A percentile compares a stretch with the other conserved stretches of the same genome.
phyloP scores from a whole-genome alignment of 169 alveolate species.

The Eimeria acervulina region DNA sequence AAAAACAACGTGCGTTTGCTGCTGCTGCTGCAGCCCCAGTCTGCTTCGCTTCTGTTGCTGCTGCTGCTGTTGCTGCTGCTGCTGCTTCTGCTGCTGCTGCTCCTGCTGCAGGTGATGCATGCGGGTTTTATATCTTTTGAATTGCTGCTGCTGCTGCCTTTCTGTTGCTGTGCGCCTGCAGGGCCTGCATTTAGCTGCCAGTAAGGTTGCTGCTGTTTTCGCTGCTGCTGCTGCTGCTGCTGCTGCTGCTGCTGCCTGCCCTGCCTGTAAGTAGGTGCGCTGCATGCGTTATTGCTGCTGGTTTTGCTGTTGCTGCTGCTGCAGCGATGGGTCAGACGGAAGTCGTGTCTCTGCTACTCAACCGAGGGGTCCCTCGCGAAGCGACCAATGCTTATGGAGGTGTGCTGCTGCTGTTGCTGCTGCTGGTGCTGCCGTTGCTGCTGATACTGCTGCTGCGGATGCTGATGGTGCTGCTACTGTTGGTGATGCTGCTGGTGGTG shows the following conservation, averaged over 20 bases:
- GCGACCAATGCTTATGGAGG: conserved; percentile 50
- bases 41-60: background rate
- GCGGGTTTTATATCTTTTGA: background rate
- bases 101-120: background rate
- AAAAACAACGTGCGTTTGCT: background rate
- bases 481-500: background rate
- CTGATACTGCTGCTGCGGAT: background rate
- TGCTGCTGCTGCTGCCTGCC: no score
- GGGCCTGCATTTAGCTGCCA: background rate
- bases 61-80: conserved; percentile 8
- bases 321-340: conserved; percentile 65
- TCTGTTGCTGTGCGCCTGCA: background rate
- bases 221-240: no score
- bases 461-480: background rate
- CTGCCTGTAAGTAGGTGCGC: no score
- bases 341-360: conserved; percentile 24
- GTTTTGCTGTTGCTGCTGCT: background rate
- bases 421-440: no score
- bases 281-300: no score
- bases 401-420: background rate
- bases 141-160: background rate
- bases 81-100: conserved; percentile 40
- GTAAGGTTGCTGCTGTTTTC: background rate
- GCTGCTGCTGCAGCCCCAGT: no score
- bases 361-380: conserved; percentile 51